Evolutionary conservation across 108 stramenopile species (phyloP), one percentile per base, ranked within the genome.

Genomic region (Discostella stelligeroides): DNA sequence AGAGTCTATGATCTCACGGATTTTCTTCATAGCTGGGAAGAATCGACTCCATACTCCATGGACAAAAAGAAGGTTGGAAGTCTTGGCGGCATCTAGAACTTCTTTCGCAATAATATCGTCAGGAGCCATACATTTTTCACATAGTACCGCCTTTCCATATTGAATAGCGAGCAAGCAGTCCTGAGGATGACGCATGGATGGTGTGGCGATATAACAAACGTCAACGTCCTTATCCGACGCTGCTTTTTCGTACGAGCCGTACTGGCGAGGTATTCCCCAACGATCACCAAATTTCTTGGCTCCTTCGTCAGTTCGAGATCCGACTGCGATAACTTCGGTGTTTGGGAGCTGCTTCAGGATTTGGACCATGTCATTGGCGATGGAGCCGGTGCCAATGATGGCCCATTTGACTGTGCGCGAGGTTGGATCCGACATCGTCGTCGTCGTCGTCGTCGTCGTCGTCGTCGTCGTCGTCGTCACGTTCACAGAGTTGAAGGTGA

Each of bases 11-110:
- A 79, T 60, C 17, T 80, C 38, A 46, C 82, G 54, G 43, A 83
- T 71, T 37, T 80, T 68, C 28, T 62, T 39, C 79, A 83, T 83
- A 25, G 79, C 82, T 25, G 82, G 82, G 58, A 83, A 83, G 75
- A 83, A 83, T 25, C 82, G 62, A 20, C 67, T 70, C 82, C 82
- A 83, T 8, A 83, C 82, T 49, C 79, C 82, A 49, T 83, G 83
- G 9, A 84, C 63, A 45, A 76, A 76, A 4, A 84, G 64, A 4
- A 50, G 17, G 17, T 77, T 76, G 37, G 60, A 25, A 6, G 38
- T 7, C n/a, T 47, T 63, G 15, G 83, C 79, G 13, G 60, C 63
- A 46, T 72, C 57, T 3, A 84, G 29, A 7, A 81, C 65, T 8
- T 66, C 42, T 45, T 58, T 58, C 8, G 80, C 79, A 27, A 50